Evolutionary conservation across 257 asterid genomes (phyloP).

Genomic region (Lycium ferocissimum): DNA sequence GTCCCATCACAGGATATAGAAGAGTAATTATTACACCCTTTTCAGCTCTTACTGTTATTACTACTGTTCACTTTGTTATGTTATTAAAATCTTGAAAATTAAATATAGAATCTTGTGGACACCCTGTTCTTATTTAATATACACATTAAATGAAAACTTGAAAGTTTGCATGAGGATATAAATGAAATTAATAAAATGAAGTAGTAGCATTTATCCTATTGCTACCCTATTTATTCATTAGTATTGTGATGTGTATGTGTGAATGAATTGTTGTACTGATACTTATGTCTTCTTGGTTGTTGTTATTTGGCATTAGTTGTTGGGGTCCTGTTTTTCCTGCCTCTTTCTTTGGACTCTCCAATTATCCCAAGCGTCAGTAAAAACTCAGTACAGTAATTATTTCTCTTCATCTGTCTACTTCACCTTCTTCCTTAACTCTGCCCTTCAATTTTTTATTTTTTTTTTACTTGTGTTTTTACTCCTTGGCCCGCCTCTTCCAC

Average conservation of each 20-base stretch:
- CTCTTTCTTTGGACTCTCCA: constrained; percentile 22
- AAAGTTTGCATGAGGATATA: constrained; percentile 35
- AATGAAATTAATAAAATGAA: constrained; percentile 37
- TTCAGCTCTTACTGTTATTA: background rate
- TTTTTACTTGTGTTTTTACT: background rate
- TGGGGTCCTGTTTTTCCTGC: constrained; percentile 41
- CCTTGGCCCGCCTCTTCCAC: constrained; percentile 4
- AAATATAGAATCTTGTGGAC: background rate
- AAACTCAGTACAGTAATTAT: background rate
- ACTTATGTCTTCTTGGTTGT: constrained; percentile 48
- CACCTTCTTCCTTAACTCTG: background rate
- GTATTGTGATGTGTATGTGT: background rate
- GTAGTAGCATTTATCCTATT: background rate
- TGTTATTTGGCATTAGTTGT: constrained; percentile 64
- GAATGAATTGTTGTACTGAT: constrained; percentile 36
- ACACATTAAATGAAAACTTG: constrained; percentile 21
- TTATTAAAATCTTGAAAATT: background rate
- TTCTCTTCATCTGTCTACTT: background rate
- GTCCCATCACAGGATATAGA: background rate
- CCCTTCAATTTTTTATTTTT: background rate
- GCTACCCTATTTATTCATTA: constrained; percentile 40
- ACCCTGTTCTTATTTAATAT: background rate
- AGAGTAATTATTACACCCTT: constrained; percentile 31
- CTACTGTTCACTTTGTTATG: background rate
- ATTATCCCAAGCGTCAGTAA: constrained; percentile 23